Conservation (phyloP, 305 asterid genomes). For the Plantago coronopus region DNA sequence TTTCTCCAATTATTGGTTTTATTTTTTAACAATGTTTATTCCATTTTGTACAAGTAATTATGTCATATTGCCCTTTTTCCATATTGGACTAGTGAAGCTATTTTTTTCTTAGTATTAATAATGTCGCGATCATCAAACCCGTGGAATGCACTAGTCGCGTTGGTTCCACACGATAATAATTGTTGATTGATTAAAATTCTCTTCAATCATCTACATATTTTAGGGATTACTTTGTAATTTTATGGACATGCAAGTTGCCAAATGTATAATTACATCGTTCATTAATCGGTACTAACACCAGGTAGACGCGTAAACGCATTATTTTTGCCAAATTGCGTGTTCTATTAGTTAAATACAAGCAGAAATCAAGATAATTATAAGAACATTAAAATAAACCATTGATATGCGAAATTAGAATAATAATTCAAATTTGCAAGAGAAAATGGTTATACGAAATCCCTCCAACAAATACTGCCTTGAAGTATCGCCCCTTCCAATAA, state of each 20-base stretch:
- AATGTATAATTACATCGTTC: no score
- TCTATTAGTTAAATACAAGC: background rate
- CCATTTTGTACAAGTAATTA: slow-evolving; percentile 1
- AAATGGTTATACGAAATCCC: no score
- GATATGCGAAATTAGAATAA: no score
- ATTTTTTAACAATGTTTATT: background rate
- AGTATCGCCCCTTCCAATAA: no score
- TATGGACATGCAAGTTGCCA: background rate
- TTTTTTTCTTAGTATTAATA: background rate
- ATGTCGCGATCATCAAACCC: background rate
- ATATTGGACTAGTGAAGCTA: background rate
- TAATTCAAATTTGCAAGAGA: no score
- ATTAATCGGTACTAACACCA: no score
- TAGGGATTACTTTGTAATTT: no score
- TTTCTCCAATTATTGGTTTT: slow-evolving; percentile 40
- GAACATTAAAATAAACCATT: no score
- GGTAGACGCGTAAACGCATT: background rate
- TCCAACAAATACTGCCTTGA: no score
- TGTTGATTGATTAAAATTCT: background rate
- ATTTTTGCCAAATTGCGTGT: no score
- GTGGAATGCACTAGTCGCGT: background rate
- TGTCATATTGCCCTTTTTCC: background rate
- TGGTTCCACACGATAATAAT: background rate
- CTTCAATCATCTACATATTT: background rate
- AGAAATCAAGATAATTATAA: no score